Percentiles rank a stretch among this genome's conserved stretches.
Evolutionary conservation across 2,329 filamentous ascomycete species (phyloP).

Genomic region (Davidsoniella virescens): DNA sequence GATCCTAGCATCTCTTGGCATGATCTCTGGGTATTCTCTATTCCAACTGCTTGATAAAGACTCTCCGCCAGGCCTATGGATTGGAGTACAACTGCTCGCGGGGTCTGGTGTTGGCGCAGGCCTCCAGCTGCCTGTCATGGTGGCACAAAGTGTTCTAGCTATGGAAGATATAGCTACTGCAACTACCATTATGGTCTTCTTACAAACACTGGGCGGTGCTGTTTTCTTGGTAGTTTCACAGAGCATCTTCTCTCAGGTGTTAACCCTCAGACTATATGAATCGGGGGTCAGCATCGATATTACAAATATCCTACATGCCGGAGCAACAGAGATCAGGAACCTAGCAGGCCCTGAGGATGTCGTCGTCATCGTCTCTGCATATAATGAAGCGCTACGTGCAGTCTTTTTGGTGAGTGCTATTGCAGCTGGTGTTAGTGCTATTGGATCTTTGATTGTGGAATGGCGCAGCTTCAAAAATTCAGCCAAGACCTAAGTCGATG

Average conservation of each 20-base stretch:
- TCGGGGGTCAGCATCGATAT: neutral
- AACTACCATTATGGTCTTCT: constrained; percentile 30
- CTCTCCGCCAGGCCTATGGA: constrained; percentile 15
- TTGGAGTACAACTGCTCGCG: constrained; percentile 16
- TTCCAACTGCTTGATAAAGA: constrained; percentile 21
- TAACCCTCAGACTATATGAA: neutral
- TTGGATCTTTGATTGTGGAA: constrained; percentile 7
- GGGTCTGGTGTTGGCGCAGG: constrained; percentile 24
- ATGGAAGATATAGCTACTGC: constrained; percentile 29
- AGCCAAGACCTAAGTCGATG: neutral
- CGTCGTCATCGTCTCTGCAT: constrained; percentile 1
- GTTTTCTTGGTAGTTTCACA: constrained; percentile 36
- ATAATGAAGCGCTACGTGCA: constrained; percentile 1
- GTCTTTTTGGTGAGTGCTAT: constrained; percentile 10
- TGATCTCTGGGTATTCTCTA: constrained; percentile 21
- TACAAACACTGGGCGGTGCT: constrained; percentile 26
- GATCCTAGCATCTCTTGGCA: constrained; percentile 19
- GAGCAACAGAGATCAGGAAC: constrained; percentile 1
- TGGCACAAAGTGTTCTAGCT: constrained; percentile 28
- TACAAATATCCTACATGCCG: constrained; percentile 2
- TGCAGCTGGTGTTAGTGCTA: constrained; percentile 4
- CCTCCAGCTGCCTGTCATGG: constrained; percentile 29
- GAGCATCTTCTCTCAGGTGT: constrained; percentile 25
- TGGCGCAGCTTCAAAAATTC: constrained; percentile 6
- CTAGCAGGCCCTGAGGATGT: constrained; percentile 2